Conservation (phyloP, 2,329 filamentous ascomycete species). For the Thermothelomyces thermophilus region DNA sequence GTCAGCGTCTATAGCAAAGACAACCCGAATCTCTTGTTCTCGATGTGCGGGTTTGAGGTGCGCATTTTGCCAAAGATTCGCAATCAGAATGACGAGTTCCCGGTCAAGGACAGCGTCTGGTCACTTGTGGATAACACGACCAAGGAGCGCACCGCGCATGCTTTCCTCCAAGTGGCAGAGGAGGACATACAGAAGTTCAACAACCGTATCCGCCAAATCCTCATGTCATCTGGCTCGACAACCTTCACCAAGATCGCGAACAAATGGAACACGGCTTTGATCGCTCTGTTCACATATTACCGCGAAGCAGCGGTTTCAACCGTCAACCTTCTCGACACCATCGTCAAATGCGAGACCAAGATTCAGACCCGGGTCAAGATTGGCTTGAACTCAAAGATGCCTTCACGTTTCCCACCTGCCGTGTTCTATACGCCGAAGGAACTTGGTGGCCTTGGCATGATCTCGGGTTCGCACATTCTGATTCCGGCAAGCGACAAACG, state of each 20-base stretch:
- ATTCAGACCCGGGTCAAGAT: conserved; percentile 99
- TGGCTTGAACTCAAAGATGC: conserved; percentile 98
- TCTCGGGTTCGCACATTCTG: conserved; percentile 94
- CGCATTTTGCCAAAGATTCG: conserved; percentile 91
- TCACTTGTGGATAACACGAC: conserved; percentile 92
- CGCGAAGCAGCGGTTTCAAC: conserved; percentile 96
- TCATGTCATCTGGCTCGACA: conserved; percentile 99
- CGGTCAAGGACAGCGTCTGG: conserved; percentile 97
- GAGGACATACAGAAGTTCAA: conserved; percentile 99
- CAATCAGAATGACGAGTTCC: conserved; percentile 93
- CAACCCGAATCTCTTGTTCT: conserved; percentile 94
- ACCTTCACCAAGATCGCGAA: conserved; percentile 99
- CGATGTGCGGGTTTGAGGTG: conserved; percentile 97
- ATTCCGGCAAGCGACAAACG: conserved; percentile 97
- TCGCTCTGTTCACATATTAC: conserved; percentile 97
- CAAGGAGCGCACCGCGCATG: conserved; percentile 94
- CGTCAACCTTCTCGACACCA: conserved; percentile 87
- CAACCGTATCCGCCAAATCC: conserved; percentile 94
- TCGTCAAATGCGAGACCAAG: conserved; percentile 99
- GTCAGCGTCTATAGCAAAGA: conserved; percentile 96
- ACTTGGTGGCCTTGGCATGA: conserved; percentile 94
- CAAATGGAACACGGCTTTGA: conserved; percentile 98
- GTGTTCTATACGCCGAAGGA: conserved; percentile 99
- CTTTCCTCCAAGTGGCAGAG: conserved; percentile 95
- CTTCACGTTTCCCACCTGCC: conserved; percentile 92